Base-by-base conservation (phyloP, 805 yeast species). In the Candida palmyrensis region DNA sequence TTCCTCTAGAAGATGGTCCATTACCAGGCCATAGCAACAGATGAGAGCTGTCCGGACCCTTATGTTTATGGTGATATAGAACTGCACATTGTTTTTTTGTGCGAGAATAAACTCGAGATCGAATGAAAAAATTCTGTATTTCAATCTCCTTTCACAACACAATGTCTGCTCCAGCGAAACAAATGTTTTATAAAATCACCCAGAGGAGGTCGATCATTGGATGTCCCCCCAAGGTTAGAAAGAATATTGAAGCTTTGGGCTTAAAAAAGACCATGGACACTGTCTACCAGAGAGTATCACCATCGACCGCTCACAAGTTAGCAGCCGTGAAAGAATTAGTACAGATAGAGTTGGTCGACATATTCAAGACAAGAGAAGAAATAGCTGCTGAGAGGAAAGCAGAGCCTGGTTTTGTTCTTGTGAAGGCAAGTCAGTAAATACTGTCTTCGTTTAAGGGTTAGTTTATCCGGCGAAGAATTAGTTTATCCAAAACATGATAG, bases 131-230 rank as follows among this genome's bases (percentile, higher is more conserved):
- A n/a, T n/a, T n/a, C n/a, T n/a, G n/a, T n/a, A n/a, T n/a, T n/a
- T n/a, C n/a, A n/a, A n/a, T n/a, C n/a, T n/a, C n/a, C n/a, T n/a
- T n/a, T n/a, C n/a, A n/a, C n/a, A n/a, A n/a, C n/a, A 38, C 13
- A 5, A 41, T 35, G 42, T 30, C 42, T 8, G 23, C 35, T 13
- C 33, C 41, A 11, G 38, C 44, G n/a, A 45, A 47, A 29, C 44
- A 37, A 31, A 32, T 47, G 41, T 55, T 39, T 36, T 66, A 66
- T 48, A 78, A 82, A 55, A 75, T 88, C 37, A 79, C 88, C 14
- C 87, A 87, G 48, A 62, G 71, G 33, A 75, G 94, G 53, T 88
- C 97, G 2, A 71, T 87, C 5, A 88, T 90, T 40, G 96, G 96
- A 1, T 68, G 87, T 48, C 95, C 96, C 9, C 73, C 77, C 36